These are phyloP conservation scores for Globisporangium cylindrosporum DNA, from an alignment of 352 stramenopile genomes.

Conservation along the genomic window DNA sequence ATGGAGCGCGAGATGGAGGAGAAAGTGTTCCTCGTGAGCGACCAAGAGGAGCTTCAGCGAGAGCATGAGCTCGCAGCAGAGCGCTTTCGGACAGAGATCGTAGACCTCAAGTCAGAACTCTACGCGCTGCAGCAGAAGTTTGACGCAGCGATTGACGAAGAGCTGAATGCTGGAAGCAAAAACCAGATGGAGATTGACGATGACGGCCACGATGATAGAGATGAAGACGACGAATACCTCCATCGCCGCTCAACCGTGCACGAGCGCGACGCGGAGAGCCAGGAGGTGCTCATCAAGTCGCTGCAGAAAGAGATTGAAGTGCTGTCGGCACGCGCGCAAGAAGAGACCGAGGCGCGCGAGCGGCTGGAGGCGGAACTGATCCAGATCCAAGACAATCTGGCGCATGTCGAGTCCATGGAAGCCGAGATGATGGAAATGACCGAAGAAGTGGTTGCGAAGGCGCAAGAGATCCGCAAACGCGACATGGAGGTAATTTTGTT, in stretches of 20 bases:
- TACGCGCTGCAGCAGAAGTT: slow-evolving; percentile 70
- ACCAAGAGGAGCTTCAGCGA: slow-evolving; percentile 79
- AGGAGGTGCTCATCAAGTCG: slow-evolving; percentile 68
- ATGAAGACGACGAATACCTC: slow-evolving; percentile 21
- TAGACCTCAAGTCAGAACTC: slow-evolving; percentile 85
- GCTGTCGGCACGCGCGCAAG: slow-evolving; percentile 51
- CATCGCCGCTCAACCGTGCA: slow-evolving; percentile 50
- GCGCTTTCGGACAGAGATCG: slow-evolving; percentile 78
- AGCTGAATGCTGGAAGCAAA: slow-evolving; percentile 16
- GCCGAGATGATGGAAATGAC: slow-evolving; percentile 73
- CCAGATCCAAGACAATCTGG: slow-evolving; percentile 54
- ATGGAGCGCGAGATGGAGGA: slow-evolving; percentile 87
- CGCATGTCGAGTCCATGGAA: slow-evolving; percentile 73
- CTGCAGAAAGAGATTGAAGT: slow-evolving; percentile 65
- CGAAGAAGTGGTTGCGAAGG: slow-evolving; percentile 75
- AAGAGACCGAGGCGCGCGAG: slow-evolving; percentile 60
- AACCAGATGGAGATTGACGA: slow-evolving; percentile 14
- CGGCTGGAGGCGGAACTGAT: slow-evolving; percentile 55
- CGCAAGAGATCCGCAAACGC: slow-evolving; percentile 59
- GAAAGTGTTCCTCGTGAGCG: slow-evolving; percentile 80
- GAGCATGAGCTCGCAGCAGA: slow-evolving; percentile 78
- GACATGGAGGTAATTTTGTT: slow-evolving; percentile 41
- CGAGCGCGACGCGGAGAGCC: slow-evolving; percentile 56
- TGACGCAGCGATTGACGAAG: slow-evolving; percentile 20
- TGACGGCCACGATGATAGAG: slow-evolving; percentile 22